Evolutionary conservation across 257 asterid genomes (phyloP), one percentile per base, ranked within the genome.

Genomic region (Marsdenia floribunda): DNA sequence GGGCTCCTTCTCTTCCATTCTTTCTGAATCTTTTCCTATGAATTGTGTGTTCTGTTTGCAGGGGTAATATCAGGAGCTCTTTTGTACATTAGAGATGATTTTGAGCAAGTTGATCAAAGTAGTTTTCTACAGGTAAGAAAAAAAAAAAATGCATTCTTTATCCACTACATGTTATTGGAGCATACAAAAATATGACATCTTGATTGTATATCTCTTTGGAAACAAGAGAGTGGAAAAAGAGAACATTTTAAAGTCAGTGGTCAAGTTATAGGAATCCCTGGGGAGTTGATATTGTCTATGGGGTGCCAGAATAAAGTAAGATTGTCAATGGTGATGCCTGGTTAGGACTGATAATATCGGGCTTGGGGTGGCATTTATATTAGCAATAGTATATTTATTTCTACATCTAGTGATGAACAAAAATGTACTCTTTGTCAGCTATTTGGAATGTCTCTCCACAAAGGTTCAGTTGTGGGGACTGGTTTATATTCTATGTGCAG

Each of bases 1-100:
- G n/a, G n/a, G n/a, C n/a, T n/a, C n/a, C n/a, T n/a, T n/a, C n/a
- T n/a, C n/a, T n/a, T n/a, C n/a, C n/a, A n/a, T n/a, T n/a, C n/a
- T n/a, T n/a, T n/a, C n/a, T 64, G 18, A 5, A 38, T 66, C 12
- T 37, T 14, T 66, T 47, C 3, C 15, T 38, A 37, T 16, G 37
- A 5, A 38, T 37, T 64, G 38, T 38, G 49, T 68, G 76, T 67
- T 79, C 81, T 82, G 70, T 80, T 29, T 76, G 71, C 89, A 93
- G 97, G 98, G 75, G 97, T 94, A 73, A 94, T 94, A 83, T 94
- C 98, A 14, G 98, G 98, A 78, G 98, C 98, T n/a, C 96, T 93
- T 64, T 77, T 93, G 82, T 93, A 93, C 75, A 91, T 93, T 37
- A 82, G 88, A 72, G 97, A 90, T 86, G 98, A 93, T 55, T 93